phyloP scores from a whole-genome alignment of 2,329 filamentous ascomycete genomes.

The Nothomitra cinnamomea region DNA sequence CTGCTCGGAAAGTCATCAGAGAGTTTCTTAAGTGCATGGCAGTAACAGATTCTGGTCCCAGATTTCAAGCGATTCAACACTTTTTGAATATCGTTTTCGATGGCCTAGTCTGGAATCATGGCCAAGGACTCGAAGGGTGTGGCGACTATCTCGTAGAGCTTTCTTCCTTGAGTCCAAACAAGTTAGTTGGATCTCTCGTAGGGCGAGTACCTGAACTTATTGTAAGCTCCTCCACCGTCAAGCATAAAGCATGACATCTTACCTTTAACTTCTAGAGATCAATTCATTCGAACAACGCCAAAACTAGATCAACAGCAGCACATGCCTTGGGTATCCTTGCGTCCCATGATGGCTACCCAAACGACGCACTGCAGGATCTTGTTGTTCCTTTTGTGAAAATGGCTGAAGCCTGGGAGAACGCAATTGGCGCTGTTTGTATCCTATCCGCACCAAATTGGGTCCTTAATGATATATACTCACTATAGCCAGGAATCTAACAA shows the following conservation, averaged over 20 bases:
- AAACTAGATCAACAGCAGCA: slow-evolving; percentile 48
- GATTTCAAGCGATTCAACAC: slow-evolving; percentile 24
- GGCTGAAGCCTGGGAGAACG: slow-evolving; percentile 35
- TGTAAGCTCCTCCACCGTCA: slow-evolving; percentile 25
- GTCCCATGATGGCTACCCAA: slow-evolving; percentile 37
- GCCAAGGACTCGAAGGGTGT: slow-evolving; percentile 26
- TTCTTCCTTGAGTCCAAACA: slow-evolving; percentile 36
- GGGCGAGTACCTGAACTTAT: slow-evolving; percentile 29
- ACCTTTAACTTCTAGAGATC: slow-evolving; percentile 32
- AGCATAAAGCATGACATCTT: neutral
- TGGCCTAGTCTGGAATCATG: slow-evolving; percentile 23
- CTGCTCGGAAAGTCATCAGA: slow-evolving; percentile 42
- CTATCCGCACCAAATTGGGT: neutral
- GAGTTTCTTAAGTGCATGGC: slow-evolving; percentile 22
- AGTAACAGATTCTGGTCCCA: slow-evolving; percentile 20
- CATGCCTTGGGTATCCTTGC: slow-evolving; percentile 60
- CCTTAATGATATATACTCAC: neutral
- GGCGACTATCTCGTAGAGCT: slow-evolving; percentile 35
- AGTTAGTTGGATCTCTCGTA: slow-evolving; percentile 14
- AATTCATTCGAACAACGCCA: slow-evolving; percentile 54
- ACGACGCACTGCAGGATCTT: slow-evolving; percentile 24
- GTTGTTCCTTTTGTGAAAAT: slow-evolving; percentile 30
- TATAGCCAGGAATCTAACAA: slow-evolving; percentile 29
- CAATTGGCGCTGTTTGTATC: slow-evolving; percentile 32
- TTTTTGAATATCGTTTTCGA: slow-evolving; percentile 29